Conservation (phyloP, 495 filamentous ascomycete genomes). For the Rhypophila decipiens region DNA sequence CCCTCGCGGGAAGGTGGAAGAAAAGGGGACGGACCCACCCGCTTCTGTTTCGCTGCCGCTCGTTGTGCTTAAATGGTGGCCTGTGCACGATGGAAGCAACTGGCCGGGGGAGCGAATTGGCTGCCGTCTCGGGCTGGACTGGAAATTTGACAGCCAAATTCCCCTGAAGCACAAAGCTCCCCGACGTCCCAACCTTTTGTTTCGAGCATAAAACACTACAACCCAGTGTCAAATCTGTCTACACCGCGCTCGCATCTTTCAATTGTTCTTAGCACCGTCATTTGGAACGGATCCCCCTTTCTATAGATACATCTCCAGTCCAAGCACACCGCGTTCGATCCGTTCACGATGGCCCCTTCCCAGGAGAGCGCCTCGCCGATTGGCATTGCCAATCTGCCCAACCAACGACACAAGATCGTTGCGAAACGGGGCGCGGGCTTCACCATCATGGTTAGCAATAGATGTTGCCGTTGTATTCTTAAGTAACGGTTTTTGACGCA, state of each 20-base stretch:
- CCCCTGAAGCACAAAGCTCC: conserved; percentile 35
- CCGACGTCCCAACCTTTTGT: conserved; percentile 11
- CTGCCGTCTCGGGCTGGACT: conserved; percentile 5
- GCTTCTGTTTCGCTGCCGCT: conserved; percentile 15
- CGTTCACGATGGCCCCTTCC: conserved; percentile 60
- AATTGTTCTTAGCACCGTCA: conserved; percentile 14
- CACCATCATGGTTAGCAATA: conserved; percentile 82
- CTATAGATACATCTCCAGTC: conserved; percentile 3
- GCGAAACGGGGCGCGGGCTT: conserved; percentile 98
- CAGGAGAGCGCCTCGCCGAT: conserved; percentile 87
- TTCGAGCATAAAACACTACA: conserved; percentile 18
- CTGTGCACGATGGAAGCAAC: conserved; percentile 9
- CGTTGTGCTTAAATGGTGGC: conserved; percentile 7
- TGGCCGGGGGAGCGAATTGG: too few relatives aligned
- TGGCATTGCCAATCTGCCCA: conserved; percentile 99
- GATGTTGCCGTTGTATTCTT: not conserved
- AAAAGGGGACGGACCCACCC: conserved; percentile 16
- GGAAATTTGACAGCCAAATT: conserved; percentile 37
- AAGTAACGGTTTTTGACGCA: not conserved
- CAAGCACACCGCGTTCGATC: conserved; percentile 4
- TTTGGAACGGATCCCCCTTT: conserved; percentile 11
- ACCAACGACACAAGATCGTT: conserved; percentile 99
- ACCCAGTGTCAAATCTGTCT: conserved; percentile 10
- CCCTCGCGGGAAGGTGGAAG: conserved; percentile 22
- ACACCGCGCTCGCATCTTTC: conserved; percentile 7